These are phyloP conservation scores for Geranium rotundifolium DNA, from an alignment of 345 rosid species.

Conservation along the genomic window DNA sequence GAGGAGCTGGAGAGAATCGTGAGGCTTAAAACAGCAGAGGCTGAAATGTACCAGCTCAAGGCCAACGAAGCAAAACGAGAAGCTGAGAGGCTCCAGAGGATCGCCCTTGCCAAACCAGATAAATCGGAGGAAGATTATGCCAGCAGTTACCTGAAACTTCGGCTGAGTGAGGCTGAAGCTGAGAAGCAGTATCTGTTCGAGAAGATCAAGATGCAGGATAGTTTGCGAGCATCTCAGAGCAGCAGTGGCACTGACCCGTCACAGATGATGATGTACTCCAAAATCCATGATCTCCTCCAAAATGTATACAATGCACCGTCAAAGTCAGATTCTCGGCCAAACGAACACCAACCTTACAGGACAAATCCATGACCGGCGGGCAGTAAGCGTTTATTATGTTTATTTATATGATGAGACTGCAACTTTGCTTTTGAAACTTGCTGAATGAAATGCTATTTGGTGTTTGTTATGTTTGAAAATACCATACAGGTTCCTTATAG, in stretches of 20 bases:
- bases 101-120: constrained; percentile 77
- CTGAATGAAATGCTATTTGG: too few species aligned
- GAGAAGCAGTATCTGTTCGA: constrained; percentile 90
- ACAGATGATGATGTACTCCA: constrained; percentile 50
- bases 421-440: too few species aligned
- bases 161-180: constrained; percentile 94
- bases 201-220: constrained; percentile 85
- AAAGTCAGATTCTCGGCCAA: constrained; percentile 42
- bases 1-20: constrained; percentile 89
- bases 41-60: constrained; percentile 97
- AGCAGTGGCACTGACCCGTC: constrained; percentile 56
- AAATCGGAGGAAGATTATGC: constrained; percentile 94
- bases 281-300: constrained; percentile 49
- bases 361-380: constrained; percentile 29
- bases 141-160: constrained; percentile 66
- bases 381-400: too few species aligned
- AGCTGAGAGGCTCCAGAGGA: constrained; percentile 81
- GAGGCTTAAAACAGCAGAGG: constrained; percentile 91
- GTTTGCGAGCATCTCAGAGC: constrained; percentile 45
- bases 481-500: too few species aligned
- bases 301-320: constrained; percentile 36
- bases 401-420: too few species aligned
- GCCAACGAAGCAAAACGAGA: constrained; percentile 90
- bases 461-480: too few species aligned
- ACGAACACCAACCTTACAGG: constrained; percentile 41